Percentiles rank a stretch among this genome's conserved stretches.
These are phyloP conservation scores for Scedosporium aurantiacum DNA, from an alignment of 2,329 filamentous ascomycete genomes.

Conservation along the genomic window DNA sequence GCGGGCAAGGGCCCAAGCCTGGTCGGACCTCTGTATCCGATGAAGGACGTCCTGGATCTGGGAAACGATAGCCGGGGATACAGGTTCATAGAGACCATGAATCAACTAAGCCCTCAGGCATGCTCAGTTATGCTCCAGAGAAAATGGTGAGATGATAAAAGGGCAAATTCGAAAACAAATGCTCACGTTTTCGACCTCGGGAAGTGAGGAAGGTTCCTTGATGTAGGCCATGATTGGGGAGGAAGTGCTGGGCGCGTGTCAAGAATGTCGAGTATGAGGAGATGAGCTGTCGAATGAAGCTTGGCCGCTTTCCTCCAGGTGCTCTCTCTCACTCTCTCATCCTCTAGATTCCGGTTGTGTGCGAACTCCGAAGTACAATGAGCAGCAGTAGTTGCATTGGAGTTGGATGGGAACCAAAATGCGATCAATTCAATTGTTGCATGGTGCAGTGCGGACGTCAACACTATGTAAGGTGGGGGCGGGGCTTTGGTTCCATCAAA, in stretches of 20 bases:
- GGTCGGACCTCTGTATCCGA: constrained; percentile 62
- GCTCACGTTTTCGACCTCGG: constrained; percentile 10
- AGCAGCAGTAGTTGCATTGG: too few relatives aligned
- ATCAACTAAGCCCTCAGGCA: constrained; percentile 27
- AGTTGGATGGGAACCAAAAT: too few relatives aligned
- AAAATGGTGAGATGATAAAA: too few relatives aligned
- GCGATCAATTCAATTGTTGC: too few relatives aligned
- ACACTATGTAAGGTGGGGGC: too few relatives aligned
- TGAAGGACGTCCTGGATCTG: constrained; percentile 64
- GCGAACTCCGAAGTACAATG: too few relatives aligned
- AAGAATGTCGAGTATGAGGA: background rate
- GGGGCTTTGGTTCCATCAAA: too few relatives aligned
- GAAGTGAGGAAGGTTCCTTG: constrained; percentile 3
- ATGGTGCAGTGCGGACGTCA: too few relatives aligned
- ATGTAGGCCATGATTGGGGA: background rate
- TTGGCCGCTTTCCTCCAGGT: background rate
- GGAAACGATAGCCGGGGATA: constrained; percentile 33
- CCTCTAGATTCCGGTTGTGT: too few relatives aligned
- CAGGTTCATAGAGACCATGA: constrained; percentile 41
- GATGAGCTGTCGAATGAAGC: background rate
- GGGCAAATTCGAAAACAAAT: background rate
- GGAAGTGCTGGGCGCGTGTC: background rate
- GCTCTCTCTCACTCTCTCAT: too few relatives aligned
- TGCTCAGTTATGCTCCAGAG: too few relatives aligned
- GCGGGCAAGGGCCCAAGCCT: constrained; percentile 80